Evolutionary conservation across 1,284 basidiomycete genomes (phyloP).

Genomic region (Microbotryum scabiosae): DNA sequence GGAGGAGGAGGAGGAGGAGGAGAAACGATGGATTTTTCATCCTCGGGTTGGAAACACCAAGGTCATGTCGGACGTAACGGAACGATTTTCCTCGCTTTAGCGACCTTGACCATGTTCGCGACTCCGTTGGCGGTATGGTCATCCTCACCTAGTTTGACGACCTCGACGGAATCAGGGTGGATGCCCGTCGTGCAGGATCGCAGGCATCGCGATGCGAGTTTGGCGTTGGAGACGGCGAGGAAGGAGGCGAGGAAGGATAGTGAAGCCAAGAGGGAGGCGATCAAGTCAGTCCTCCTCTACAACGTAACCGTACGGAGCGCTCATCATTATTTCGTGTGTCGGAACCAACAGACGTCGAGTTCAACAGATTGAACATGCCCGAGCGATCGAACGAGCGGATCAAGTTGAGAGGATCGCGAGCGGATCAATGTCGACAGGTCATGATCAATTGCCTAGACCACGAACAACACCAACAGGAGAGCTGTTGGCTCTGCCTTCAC

Average conservation of each 20-base stretch:
- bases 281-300: constrained; percentile 3
- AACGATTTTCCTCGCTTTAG: constrained; percentile 20
- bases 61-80: constrained; percentile 20
- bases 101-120: constrained; percentile 10
- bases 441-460: too few relatives aligned
- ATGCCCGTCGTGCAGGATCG: constrained; percentile 18
- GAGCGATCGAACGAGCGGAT: constrained; percentile 16
- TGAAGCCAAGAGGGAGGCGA: constrained; percentile 20
- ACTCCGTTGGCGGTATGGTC: constrained; percentile 22
- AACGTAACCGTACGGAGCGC: neutral
- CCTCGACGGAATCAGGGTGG: constrained; percentile 4
- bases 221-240: constrained; percentile 16
- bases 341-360: constrained; percentile 13
- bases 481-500: too few relatives aligned
- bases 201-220: constrained; percentile 16
- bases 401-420: constrained; percentile 10
- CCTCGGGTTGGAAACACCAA: constrained; percentile 16
- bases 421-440: too few relatives aligned
- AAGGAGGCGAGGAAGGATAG: constrained; percentile 15
- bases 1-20: too few relatives aligned
- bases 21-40: neutral
- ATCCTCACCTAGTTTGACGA: neutral
- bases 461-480: too few relatives aligned
- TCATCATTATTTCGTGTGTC: neutral
- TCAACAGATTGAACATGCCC: constrained; percentile 12